Conservation (phyloP, 2,329 filamentous ascomycete genomes). For the Lizonia empirigonia region DNA sequence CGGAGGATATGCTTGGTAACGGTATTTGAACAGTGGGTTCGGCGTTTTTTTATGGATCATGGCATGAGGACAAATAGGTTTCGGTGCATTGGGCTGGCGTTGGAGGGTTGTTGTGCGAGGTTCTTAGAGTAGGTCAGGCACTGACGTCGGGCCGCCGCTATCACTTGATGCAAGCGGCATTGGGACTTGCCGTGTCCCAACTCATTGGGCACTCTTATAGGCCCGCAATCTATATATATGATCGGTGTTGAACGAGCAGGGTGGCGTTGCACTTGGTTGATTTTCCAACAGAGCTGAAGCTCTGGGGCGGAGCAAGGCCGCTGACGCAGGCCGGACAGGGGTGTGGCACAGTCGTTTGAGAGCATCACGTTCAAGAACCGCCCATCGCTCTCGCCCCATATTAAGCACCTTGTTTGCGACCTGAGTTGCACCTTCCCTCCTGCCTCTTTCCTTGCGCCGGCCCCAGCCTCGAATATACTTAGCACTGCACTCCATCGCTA, state of each 20-base stretch:
- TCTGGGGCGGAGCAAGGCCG: constrained; percentile 10
- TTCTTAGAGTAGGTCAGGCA: constrained; percentile 25
- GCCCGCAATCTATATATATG: neutral
- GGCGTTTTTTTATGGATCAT: neutral
- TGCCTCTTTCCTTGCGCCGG: neutral
- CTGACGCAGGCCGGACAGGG: constrained; percentile 16
- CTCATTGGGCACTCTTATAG: constrained; percentile 1
- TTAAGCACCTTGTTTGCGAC: constrained; percentile 8
- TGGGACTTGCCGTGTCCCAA: too few relatives aligned
- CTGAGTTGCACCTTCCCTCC: constrained; percentile 2
- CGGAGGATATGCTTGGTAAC: constrained; percentile 40
- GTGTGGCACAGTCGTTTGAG: constrained; percentile 15
- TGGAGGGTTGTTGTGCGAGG: constrained; percentile 15
- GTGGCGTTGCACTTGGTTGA: constrained; percentile 7
- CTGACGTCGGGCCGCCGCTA: constrained; percentile 23
- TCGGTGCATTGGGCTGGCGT: constrained; percentile 28
- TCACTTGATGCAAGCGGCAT: neutral
- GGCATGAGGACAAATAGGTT: neutral
- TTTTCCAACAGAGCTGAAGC: constrained; percentile 18
- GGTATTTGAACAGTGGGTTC: neutral
- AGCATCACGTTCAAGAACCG: constrained; percentile 21
- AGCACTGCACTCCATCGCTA: constrained; percentile 8
- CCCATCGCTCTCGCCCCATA: constrained; percentile 10
- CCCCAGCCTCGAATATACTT: constrained; percentile 3
- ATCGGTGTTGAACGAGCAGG: constrained; percentile 1